Conservation (phyloP, 2,329 filamentous ascomycete genomes). For the Helicocarpus griseus region DNA sequence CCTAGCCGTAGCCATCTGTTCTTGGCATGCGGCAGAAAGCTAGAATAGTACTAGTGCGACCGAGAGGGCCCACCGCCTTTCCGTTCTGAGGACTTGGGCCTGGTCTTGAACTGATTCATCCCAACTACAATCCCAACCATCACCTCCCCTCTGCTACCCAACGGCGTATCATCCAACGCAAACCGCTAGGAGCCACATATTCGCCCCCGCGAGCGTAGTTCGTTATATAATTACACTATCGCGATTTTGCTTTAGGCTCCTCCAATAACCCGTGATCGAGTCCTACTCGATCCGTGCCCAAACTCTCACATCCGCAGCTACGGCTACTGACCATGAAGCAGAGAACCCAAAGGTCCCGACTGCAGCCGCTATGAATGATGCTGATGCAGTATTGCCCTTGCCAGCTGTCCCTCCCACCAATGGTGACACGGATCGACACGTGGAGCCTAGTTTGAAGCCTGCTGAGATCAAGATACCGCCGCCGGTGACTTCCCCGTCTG, state of each 20-base stretch:
- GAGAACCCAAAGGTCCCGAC: conserved; percentile 28
- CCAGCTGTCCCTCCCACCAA: conserved; percentile 25
- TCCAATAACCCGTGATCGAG: conserved; percentile 14
- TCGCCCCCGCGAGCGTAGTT: not conserved
- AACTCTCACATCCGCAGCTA: conserved; percentile 23
- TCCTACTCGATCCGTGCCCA: not conserved
- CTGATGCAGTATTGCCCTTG: conserved; percentile 30
- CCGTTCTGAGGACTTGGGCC: conserved; percentile 3
- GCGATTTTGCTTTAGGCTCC: conserved; percentile 15
- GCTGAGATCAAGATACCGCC: not conserved
- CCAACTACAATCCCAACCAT: conserved; percentile 15
- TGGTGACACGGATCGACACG: not conserved
- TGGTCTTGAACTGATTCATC: not conserved
- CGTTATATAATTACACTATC: not conserved
- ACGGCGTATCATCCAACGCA: not conserved
- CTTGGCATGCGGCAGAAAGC: not conserved
- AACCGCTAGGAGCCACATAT: not conserved
- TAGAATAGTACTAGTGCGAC: not conserved
- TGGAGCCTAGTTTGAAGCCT: conserved; percentile 1
- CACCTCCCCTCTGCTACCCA: not conserved
- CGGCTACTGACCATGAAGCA: conserved; percentile 37
- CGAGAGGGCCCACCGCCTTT: not conserved
- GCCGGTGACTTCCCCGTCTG: not conserved
- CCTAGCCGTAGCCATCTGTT: too few relatives aligned
- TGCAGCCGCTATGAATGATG: conserved; percentile 41